These are phyloP conservation scores for Tetrapisispora phaffii DNA, from an alignment of 805 yeast species.

Conservation along the genomic window DNA sequence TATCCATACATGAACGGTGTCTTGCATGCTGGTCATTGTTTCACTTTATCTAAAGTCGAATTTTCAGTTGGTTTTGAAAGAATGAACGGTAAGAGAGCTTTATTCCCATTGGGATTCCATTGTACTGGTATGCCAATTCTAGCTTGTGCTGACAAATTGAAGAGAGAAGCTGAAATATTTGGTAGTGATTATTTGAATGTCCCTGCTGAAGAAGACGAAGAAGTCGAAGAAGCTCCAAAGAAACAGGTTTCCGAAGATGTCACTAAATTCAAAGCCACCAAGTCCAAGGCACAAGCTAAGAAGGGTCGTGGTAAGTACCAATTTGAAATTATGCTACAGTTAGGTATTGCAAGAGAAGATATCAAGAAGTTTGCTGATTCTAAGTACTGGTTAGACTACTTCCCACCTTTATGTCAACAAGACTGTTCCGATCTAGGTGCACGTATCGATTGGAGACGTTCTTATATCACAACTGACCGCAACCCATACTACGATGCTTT, in stretches of 20 bases:
- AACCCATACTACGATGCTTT: slow-evolving; percentile 93
- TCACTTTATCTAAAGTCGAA: slow-evolving; percentile 89
- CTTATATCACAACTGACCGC: slow-evolving; percentile 87
- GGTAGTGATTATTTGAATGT: slow-evolving; percentile 69
- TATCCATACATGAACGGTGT: slow-evolving; percentile 99
- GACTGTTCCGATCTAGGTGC: slow-evolving; percentile 82
- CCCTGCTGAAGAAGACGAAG: slow-evolving; percentile 41
- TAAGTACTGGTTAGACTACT: slow-evolving; percentile 77
- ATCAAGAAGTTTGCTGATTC: slow-evolving; percentile 85
- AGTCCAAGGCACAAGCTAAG: slow-evolving; percentile 89
- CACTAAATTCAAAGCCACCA: slow-evolving; percentile 85
- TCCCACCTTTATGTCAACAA: slow-evolving; percentile 80
- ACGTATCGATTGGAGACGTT: slow-evolving; percentile 96
- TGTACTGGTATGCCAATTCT: slow-evolving; percentile 99
- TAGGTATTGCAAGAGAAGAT: slow-evolving; percentile 78
- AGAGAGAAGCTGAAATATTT: slow-evolving; percentile 84
- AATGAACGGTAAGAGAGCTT: slow-evolving; percentile 84
- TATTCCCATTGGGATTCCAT: slow-evolving; percentile 95
- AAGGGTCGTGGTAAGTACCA: slow-evolving; percentile 91
- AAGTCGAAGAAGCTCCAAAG: slow-evolving; percentile 18
- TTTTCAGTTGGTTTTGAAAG: slow-evolving; percentile 89
- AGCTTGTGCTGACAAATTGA: slow-evolving; percentile 91
- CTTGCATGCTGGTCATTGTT: slow-evolving; percentile 93
- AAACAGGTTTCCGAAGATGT: slow-evolving; percentile 56
- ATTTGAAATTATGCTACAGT: slow-evolving; percentile 90